Conservation (phyloP, 176 grass and related monocot genomes). For the Dendrocalamus sinicus region DNA sequence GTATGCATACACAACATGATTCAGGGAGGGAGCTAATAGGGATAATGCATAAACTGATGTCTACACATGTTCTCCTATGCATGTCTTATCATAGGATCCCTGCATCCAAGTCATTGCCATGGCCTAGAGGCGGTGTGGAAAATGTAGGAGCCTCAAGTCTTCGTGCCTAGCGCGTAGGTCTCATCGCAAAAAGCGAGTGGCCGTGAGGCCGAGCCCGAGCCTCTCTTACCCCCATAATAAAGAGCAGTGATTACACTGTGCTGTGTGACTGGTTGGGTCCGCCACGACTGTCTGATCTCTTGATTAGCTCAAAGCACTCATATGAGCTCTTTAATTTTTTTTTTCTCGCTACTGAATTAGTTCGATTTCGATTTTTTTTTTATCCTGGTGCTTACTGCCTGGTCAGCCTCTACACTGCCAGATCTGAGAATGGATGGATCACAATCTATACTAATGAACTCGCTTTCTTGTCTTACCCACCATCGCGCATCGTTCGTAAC, state of each 20-base stretch:
- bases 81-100: neutral
- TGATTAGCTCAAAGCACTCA: slow-evolving; percentile 30
- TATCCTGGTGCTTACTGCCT: neutral
- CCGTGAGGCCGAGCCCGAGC: slow-evolving; percentile 82
- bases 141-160: no score
- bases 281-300: slow-evolving; percentile 17
- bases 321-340: slow-evolving; percentile 17
- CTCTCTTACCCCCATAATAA: slow-evolving; percentile 48
- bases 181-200: no score
- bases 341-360: neutral
- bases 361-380: neutral
- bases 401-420: neutral
- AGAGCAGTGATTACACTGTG: slow-evolving; percentile 18
- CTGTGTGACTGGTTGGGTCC: slow-evolving; percentile 23
- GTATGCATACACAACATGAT: neutral
- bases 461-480: neutral
- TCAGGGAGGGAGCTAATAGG: neutral
- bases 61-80: neutral
- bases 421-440: neutral
- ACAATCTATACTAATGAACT: neutral
- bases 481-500: neutral
- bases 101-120: neutral
- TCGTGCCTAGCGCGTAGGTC: no score
- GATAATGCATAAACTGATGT: neutral
- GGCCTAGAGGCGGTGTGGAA: neutral